phyloP scores from a whole-genome alignment of 345 rosid species.

The Linum usitatissimum region DNA sequence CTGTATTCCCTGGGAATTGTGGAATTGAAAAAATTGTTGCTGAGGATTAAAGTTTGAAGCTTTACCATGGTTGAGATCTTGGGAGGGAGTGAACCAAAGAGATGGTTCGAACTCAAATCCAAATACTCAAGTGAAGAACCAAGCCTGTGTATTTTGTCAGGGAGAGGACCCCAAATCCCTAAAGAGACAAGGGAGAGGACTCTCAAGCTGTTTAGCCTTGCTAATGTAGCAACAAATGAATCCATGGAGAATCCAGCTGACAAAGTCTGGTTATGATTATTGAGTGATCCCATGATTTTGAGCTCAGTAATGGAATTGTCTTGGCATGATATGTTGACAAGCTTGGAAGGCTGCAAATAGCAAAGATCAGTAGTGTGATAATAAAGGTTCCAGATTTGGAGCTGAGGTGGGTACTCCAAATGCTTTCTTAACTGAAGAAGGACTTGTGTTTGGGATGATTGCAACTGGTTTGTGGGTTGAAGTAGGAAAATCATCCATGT shows the following conservation, averaged over 20 bases:
- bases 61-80: conserved; percentile 51
- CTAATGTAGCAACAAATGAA: conserved; percentile 51
- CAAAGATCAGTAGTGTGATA: conserved; percentile 47
- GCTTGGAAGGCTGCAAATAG: conserved; percentile 30
- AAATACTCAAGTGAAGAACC: conserved; percentile 49
- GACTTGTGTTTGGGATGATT: conserved; percentile 65
- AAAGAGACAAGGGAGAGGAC: conserved; percentile 48
- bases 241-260: conserved; percentile 55
- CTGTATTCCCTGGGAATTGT: conserved; percentile 32
- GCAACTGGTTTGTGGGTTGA: conserved; percentile 42
- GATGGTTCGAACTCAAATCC: conserved; percentile 57
- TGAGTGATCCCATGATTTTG: conserved; percentile 36
- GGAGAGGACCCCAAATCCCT: conserved; percentile 75
- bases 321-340: conserved; percentile 51
- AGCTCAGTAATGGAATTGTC: conserved; percentile 42
- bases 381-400: conserved; percentile 47
- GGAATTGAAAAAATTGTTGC: conserved; percentile 52
- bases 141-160: conserved; percentile 58
- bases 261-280: conserved; percentile 28
- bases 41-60: conserved; percentile 42
- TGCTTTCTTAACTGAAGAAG: conserved; percentile 68
- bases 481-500: conserved; percentile 41
- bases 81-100: conserved; percentile 57
- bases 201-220: conserved; percentile 44
- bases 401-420: conserved; percentile 52